Evolutionary conservation across 2,329 filamentous ascomycete species (phyloP).

Genomic region (Pestalotiopsis sp.): DNA sequence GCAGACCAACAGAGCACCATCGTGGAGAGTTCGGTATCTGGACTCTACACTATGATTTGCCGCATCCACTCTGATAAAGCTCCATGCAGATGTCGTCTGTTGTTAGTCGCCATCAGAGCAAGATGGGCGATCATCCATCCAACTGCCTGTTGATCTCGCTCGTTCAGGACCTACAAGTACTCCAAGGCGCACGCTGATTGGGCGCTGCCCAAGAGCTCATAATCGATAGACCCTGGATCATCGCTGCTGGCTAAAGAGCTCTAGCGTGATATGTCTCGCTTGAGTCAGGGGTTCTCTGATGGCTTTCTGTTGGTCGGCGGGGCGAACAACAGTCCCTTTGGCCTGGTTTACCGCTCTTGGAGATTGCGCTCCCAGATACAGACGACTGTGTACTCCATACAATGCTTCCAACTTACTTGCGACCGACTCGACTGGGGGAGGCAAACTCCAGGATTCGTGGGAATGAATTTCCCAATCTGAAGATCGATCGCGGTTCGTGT

Average conservation of each 20-base stretch:
- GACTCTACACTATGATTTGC: background rate
- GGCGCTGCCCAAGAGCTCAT: background rate
- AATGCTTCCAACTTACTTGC: background rate
- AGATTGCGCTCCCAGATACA: background rate
- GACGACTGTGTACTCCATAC: background rate
- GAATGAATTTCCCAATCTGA: background rate
- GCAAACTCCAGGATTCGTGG: background rate
- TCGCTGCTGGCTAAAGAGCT: background rate
- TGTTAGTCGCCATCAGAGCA: background rate
- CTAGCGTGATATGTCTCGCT: background rate
- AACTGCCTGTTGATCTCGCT: background rate
- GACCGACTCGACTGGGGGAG: background rate
- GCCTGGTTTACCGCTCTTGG: background rate
- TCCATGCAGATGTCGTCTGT: background rate
- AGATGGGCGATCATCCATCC: background rate
- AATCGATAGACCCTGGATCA: slow-evolving; percentile 1
- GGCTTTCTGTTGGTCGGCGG: background rate
- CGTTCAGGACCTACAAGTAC: background rate
- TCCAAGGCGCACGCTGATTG: background rate
- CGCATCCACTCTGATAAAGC: background rate
- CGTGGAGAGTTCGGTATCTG: background rate
- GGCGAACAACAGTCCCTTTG: background rate
- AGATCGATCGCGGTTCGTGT: background rate
- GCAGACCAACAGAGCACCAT: background rate
- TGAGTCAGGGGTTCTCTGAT: background rate